Base-by-base conservation (phyloP, 2,329 filamentous ascomycete genomes). In the Microcyclosporella mali region DNA sequence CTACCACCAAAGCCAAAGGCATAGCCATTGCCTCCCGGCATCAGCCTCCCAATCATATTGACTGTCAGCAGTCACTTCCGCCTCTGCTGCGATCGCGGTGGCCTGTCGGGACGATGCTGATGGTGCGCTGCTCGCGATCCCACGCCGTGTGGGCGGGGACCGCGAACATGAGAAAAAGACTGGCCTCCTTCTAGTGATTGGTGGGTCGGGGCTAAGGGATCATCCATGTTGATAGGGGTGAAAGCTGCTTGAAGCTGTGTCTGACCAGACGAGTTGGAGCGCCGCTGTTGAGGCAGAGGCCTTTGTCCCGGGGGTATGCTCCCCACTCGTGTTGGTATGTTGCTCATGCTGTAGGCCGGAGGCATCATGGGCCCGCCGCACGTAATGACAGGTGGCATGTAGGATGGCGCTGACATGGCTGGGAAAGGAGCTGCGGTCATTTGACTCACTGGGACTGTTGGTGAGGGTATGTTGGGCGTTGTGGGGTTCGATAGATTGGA, bases 371-470 rank as follows among this genome's bases (percentile, higher is more conserved):
- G 10, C 15, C 28, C 33, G n/a, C 28, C 6, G 40, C 32, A 31
- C 11, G 14, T 35, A 14, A 48, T 51, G 17, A 51, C 47, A 6
- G 49, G 50, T 8, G 50, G 41, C 18, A 53, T 40, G 44, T 48
- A 52, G 11, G 39, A 47, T 9, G 51, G 45, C 12, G 56, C 50
- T 12, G 57, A 55, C 34, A 57, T 57, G 27, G 59, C 54, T 16
- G 59, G 59, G 39, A 61, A 62, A 14, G 59, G 58, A 3, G 57
- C 56, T 4, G 58, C 56, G n/a, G 52, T 56, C 25, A 61, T 57
- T 37, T 60, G 52, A 40, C 55, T 58, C 31, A 60, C 52, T 6
- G 58, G 57, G 12, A 50, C 48, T 17, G 49, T 51, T 1, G 52
- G 49, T 11, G 56, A 49, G n/a, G 53, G 46, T 7, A 54, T 47